phyloP scores from a whole-genome alignment of 179 eudicot genomes.

The Gypsophila paniculata region DNA sequence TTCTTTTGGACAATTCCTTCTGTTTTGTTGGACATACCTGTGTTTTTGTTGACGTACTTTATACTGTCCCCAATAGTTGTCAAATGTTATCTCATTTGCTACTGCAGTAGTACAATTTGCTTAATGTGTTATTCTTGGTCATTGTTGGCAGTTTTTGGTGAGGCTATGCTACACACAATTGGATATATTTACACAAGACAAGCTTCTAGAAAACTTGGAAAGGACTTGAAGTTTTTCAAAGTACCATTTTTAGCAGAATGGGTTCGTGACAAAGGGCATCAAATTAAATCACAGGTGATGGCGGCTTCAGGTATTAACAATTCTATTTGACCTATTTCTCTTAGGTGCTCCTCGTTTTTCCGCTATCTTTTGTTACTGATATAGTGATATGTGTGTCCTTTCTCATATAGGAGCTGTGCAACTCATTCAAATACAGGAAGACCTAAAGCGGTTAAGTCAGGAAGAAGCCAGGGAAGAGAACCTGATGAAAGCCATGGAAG shows the following conservation, averaged over 20 bases:
- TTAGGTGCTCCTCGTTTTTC: neutral
- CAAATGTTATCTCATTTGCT: too few relatives aligned
- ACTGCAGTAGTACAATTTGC: too few relatives aligned
- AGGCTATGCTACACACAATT: slow-evolving; percentile 91
- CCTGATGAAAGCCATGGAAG: slow-evolving; percentile 64
- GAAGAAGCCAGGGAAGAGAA: slow-evolving; percentile 63
- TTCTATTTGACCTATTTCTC: neutral
- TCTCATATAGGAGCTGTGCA: slow-evolving; percentile 63
- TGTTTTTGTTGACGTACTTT: neutral
- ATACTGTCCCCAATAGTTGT: too few relatives aligned
- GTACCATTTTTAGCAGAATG: slow-evolving; percentile 94
- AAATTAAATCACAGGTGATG: slow-evolving; percentile 73
- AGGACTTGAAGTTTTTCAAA: slow-evolving; percentile 59
- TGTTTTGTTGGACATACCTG: neutral
- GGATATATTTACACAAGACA: slow-evolving; percentile 92
- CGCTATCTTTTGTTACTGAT: neutral
- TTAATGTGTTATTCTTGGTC: slow-evolving; percentile 19
- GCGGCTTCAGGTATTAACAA: slow-evolving; percentile 72
- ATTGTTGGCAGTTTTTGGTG: slow-evolving; percentile 65
- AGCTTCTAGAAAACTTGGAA: slow-evolving; percentile 80
- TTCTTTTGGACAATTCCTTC: too few relatives aligned
- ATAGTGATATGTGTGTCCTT: neutral
- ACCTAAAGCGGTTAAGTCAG: slow-evolving; percentile 54
- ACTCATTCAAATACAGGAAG: slow-evolving; percentile 70
- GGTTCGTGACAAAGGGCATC: slow-evolving; percentile 89